Evolutionary conservation across 2,329 filamentous ascomycete species (phyloP), one percentile per base, ranked within the genome.

Genomic region (Ampelomyces quisqualis): DNA sequence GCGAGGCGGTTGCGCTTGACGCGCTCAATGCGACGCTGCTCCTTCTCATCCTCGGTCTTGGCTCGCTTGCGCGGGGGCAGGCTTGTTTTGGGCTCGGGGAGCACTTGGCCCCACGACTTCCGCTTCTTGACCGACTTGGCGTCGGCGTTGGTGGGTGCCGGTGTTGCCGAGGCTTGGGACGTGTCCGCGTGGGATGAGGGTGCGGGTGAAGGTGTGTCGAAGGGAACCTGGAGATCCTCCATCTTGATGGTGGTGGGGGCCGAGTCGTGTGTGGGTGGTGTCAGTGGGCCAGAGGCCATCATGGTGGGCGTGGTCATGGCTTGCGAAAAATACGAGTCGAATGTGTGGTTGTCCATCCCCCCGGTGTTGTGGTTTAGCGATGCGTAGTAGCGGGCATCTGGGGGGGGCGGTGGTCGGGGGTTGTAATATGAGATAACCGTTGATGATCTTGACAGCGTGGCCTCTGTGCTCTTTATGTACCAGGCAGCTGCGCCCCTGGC

Each of bases 31-130:
- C 93, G 87, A 30, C 93, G 86, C 71, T 98, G 93, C 73, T 97
- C 93, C 74, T 98, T 98, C 72, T 98, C 93, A 63, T 96, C 93
- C 61, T 95, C 91, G 2, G 93, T 98, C 80, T 97, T 98, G 58
- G 93, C 93, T 49, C 93, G 89, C 81, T 98, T 98, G 55, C 90
- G 85, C 26, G 91, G 91, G 47, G 91, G 91, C 6, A 97, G 82
- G 64, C 91, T 94, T 21, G 93, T 97, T 79, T 96, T 97, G 29
- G 93, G 93, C 65, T 94, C 88, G 13, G 93, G 93, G 27, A 97
- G 82, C 68, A 95, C 88, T 71, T 98, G 93, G 34, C 93, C 93
- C 93, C 93, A 98, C 34, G 93, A 97, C 75, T 97, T 98, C 62
- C 93, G 80, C 81, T 96, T 96, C 81, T 96, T 96, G 23, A 78